Conservation (phyloP, 495 filamentous ascomycete species). For the Neurospora sp. region DNA sequence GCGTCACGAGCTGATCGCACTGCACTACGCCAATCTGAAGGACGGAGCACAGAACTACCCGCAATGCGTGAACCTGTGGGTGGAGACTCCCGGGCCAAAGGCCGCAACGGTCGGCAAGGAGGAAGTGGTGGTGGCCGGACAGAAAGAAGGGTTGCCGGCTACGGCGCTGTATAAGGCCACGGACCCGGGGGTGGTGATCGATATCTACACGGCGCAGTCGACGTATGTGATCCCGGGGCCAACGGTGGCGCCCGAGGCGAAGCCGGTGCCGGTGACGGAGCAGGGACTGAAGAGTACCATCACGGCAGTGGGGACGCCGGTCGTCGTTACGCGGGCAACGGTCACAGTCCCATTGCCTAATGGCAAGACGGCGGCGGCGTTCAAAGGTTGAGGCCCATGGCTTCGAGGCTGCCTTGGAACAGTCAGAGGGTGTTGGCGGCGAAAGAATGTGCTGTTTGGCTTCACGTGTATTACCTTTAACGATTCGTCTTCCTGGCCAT, state of each 20-base stretch:
- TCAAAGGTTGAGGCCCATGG: background rate
- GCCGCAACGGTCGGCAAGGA: background rate
- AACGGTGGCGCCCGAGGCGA: constrained; percentile 29
- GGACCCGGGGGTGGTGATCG: constrained; percentile 26
- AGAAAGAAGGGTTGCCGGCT: constrained; percentile 14
- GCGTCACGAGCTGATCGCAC: constrained; percentile 63
- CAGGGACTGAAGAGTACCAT: constrained; percentile 4
- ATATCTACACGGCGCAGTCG: constrained; percentile 36
- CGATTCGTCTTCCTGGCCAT: background rate
- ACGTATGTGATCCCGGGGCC: constrained; percentile 45
- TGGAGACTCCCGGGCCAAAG: constrained; percentile 5
- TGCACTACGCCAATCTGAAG: constrained; percentile 49
- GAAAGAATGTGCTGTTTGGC: background rate
- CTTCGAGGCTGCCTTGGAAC: too few relatives aligned
- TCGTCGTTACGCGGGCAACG: constrained; percentile 11
- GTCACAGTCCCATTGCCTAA: constrained; percentile 9
- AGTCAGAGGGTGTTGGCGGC: background rate
- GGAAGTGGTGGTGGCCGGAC: constrained; percentile 34
- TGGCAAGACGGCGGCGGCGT: background rate
- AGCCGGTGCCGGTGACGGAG: constrained; percentile 10
- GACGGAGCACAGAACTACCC: constrained; percentile 68
- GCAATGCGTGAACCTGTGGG: constrained; percentile 50
- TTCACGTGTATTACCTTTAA: background rate
- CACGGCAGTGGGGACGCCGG: constrained; percentile 14
- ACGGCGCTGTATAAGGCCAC: constrained; percentile 22